phyloP scores from a whole-genome alignment of 441 rosid genomes.

The Eruca vesicaria region DNA sequence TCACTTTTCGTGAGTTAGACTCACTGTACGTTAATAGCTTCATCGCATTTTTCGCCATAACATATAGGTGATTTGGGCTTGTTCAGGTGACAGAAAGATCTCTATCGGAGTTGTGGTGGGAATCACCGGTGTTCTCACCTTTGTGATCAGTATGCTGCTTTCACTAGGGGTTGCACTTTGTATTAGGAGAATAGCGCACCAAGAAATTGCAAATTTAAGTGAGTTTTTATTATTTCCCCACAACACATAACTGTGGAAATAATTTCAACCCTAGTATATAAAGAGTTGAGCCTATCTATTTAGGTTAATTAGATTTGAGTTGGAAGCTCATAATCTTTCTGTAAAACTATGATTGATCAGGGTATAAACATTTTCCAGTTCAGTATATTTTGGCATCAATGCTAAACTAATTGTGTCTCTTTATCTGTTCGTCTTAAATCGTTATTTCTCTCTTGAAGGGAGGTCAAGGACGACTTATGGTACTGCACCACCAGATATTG shows the following conservation, averaged over 20 bases:
- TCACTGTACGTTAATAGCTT: background rate
- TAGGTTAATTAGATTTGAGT: background rate
- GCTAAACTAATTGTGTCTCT: background rate
- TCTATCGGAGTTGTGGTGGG: background rate
- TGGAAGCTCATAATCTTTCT: background rate
- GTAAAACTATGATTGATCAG: background rate
- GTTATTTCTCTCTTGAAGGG: background rate
- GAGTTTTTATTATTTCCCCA: background rate
- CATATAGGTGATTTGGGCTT: background rate
- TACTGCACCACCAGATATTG: background rate
- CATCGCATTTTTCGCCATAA: background rate
- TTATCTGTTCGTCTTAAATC: background rate
- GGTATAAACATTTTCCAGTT: too few species aligned
- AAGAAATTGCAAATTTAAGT: background rate
- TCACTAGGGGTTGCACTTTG: background rate
- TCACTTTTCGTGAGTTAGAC: background rate
- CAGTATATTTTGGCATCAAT: background rate
- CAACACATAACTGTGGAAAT: background rate
- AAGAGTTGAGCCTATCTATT: background rate
- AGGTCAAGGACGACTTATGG: background rate
- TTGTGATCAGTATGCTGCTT: background rate
- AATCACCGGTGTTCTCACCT: background rate
- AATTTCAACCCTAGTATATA: background rate
- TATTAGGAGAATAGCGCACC: background rate
- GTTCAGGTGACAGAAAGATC: background rate